phyloP scores from a whole-genome alignment of 495 filamentous ascomycete genomes.

The Terfezia boudieri region DNA sequence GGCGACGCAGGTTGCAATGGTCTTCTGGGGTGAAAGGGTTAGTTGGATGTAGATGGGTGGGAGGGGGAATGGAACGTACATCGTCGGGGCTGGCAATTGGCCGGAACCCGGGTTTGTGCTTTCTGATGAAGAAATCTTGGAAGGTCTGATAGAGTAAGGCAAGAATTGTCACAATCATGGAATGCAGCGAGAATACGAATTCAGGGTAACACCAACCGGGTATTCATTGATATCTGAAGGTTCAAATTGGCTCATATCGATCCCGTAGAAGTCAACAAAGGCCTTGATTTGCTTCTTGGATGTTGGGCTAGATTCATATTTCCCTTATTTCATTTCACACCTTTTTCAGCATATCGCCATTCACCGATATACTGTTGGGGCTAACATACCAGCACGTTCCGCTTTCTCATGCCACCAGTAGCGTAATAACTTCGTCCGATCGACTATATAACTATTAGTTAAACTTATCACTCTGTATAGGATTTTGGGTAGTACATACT shows the following conservation, averaged over 20 bases:
- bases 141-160: slow-evolving; percentile 5
- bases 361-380: no score
- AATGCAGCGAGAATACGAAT: not conserved
- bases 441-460: no score
- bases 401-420: no score
- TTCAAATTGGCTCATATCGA: slow-evolving; percentile 19
- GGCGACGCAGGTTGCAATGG: slow-evolving; percentile 15
- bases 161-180: not conserved
- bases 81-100: slow-evolving; percentile 17
- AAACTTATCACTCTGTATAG: no score
- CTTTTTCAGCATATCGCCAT: no score
- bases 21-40: not conserved
- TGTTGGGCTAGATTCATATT: not conserved
- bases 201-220: not conserved
- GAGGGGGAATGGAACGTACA: not conserved
- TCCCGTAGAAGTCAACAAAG: slow-evolving; percentile 20
- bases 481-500: not conserved
- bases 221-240: slow-evolving; percentile 19
- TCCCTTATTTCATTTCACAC: not conserved
- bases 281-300: slow-evolving; percentile 10
- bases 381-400: no score
- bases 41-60: not conserved
- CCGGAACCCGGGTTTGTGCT: slow-evolving; percentile 15
- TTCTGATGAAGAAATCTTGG: slow-evolving; percentile 22
- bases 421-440: no score